These are phyloP conservation scores for Pachysandra terminalis DNA, from an alignment of 164 flowering plant genomes.

Conservation along the genomic window DNA sequence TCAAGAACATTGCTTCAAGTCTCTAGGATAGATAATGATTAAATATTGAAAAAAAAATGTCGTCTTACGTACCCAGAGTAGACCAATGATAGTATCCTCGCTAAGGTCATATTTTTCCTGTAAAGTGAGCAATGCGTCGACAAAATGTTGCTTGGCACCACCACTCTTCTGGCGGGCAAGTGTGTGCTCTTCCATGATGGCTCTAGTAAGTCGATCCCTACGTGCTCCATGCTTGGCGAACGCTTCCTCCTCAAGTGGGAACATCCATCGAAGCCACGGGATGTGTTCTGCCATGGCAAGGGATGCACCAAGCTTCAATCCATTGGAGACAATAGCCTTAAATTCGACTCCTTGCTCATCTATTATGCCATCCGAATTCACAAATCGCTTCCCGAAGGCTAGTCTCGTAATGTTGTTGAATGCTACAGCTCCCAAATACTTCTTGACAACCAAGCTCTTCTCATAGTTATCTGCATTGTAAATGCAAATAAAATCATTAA, in stretches of 20 bases:
- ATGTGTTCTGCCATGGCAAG: conserved; percentile 45
- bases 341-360: conserved; percentile 49
- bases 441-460: conserved; percentile 37
- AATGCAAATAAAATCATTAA: too few relatives aligned
- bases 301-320: conserved; percentile 38
- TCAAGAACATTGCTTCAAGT: too few relatives aligned
- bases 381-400: conserved; percentile 49
- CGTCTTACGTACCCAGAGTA: conserved; percentile 59
- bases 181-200: conserved; percentile 60
- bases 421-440: conserved; percentile 41
- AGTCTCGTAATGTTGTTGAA: conserved; percentile 59
- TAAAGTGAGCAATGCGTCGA: conserved; percentile 54
- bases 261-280: conserved; percentile 50
- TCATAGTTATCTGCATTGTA: conserved; percentile 9
- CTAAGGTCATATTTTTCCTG: conserved; percentile 47
- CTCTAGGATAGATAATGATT: too few relatives aligned
- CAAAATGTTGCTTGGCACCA: conserved; percentile 45
- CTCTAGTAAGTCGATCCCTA: conserved; percentile 37
- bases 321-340: conserved; percentile 38
- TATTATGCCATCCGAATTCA: conserved; percentile 39
- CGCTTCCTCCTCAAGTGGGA: conserved; percentile 42
- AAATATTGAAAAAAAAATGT: too few relatives aligned
- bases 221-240: conserved; percentile 37
- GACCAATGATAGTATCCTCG: conserved; percentile 51
- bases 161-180: conserved; percentile 31